phyloP scores from a whole-genome alignment of 768 basidiomycete species.

The Boletus reticulatus region DNA sequence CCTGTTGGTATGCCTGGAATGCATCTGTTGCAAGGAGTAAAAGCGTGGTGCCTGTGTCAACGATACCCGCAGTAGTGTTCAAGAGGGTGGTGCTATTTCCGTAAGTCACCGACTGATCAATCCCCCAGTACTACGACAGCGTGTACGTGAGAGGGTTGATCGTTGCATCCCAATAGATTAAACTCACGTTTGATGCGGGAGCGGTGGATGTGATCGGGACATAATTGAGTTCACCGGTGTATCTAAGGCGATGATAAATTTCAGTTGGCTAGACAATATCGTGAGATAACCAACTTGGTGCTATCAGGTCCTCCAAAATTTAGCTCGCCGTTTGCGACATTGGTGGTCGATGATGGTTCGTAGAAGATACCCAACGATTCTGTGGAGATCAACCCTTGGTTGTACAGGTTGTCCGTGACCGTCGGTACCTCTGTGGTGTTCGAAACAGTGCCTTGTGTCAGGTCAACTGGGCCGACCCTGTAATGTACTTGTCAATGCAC shows the following conservation, averaged over 20 bases:
- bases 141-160: neutral
- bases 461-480: slow-evolving; percentile 51
- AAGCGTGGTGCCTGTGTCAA: slow-evolving; percentile 55
- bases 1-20: slow-evolving; percentile 52
- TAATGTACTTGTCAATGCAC: neutral
- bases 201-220: slow-evolving; percentile 43
- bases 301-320: slow-evolving; percentile 53
- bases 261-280: neutral
- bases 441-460: slow-evolving; percentile 45
- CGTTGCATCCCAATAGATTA: neutral
- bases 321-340: slow-evolving; percentile 50
- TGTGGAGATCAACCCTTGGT: slow-evolving; percentile 42
- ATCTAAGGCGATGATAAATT: slow-evolving; percentile 17
- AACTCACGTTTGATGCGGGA: slow-evolving; percentile 39
- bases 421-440: slow-evolving; percentile 44
- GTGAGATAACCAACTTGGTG: slow-evolving; percentile 33
- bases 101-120: slow-evolving; percentile 40
- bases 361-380: slow-evolving; percentile 53
- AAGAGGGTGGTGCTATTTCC: slow-evolving; percentile 34
- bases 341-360: slow-evolving; percentile 40
- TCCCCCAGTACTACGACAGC: slow-evolving; percentile 45
- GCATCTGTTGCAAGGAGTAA: slow-evolving; percentile 57
- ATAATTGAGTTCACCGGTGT: slow-evolving; percentile 34
- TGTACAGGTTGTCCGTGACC: slow-evolving; percentile 53
- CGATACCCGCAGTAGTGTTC: slow-evolving; percentile 42